These are phyloP conservation scores for Castanopsis chinensis DNA, from an alignment of 306 rosid species.

Conservation along the genomic window DNA sequence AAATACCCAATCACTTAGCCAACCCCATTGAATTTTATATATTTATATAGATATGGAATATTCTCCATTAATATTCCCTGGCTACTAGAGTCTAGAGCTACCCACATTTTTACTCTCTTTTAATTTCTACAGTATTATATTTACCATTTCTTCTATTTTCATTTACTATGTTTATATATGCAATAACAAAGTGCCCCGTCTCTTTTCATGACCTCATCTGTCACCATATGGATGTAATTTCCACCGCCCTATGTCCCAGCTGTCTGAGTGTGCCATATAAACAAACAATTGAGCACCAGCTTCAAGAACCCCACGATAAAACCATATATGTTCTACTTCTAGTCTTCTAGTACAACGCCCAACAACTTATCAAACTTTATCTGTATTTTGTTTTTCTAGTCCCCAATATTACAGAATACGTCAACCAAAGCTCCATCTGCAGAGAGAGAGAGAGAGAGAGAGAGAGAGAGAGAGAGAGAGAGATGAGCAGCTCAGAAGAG, in stretches of 20 bases:
- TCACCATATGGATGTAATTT: constrained; percentile 26
- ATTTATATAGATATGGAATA: constrained; percentile 9
- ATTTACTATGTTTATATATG: background rate
- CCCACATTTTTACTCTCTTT: background rate
- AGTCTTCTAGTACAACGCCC: background rate
- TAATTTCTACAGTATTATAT: background rate
- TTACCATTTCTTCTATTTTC: background rate
- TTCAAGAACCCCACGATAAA: too few species aligned
- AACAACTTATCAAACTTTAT: background rate
- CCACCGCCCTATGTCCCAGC: constrained; percentile 36
- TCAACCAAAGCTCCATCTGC: background rate
- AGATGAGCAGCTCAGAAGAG: constrained; percentile 67
- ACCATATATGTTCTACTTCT: too few species aligned
- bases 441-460: too few species aligned
- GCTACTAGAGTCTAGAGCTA: too few species aligned
- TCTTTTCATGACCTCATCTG: constrained; percentile 26
- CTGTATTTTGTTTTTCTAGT: background rate
- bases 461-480: background rate
- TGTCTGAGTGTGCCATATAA: constrained; percentile 2
- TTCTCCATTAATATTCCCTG: background rate
- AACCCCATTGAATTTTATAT: constrained; percentile 24
- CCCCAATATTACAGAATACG: background rate
- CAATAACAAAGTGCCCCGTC: background rate
- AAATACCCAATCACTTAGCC: background rate
- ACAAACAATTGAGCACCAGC: too few species aligned